Evolutionary conservation across 495 filamentous ascomycete species (phyloP).

Genomic region (Parathielavia appendiculata): DNA sequence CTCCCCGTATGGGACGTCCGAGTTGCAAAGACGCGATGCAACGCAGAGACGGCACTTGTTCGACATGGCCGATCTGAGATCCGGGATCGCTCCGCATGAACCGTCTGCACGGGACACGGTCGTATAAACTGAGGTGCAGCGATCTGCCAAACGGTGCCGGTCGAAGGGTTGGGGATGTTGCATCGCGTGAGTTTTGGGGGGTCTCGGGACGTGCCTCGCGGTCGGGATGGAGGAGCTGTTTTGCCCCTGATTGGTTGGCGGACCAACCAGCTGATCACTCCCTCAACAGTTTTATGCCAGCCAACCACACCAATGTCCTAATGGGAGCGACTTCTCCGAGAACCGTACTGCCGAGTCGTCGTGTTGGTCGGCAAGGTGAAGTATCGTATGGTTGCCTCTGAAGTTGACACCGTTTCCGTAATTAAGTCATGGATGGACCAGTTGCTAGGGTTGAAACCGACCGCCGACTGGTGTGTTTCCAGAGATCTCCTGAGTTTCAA

Average conservation of each 20-base stretch:
- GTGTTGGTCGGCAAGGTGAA: not conserved
- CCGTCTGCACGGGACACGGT: not conserved
- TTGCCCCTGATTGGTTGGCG: conserved; percentile 27
- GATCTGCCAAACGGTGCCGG: conserved; percentile 20
- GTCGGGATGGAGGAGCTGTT: conserved; percentile 21
- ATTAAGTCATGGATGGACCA: too few relatives aligned
- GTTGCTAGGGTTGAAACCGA: too few relatives aligned
- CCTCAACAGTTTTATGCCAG: conserved; percentile 11
- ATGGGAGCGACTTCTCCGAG: not conserved
- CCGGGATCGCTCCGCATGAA: conserved; percentile 11
- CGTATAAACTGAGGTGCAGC: conserved; percentile 1
- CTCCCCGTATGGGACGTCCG: not conserved
- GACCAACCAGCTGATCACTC: conserved; percentile 25
- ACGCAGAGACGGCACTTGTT: conserved; percentile 4
- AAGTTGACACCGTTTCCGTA: too few relatives aligned
- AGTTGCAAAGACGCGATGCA: not conserved
- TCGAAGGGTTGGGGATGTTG: conserved; percentile 29
- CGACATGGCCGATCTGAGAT: not conserved
- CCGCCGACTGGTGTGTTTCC: not conserved
- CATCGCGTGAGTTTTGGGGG: conserved; percentile 8
- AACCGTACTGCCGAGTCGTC: conserved; percentile 3
- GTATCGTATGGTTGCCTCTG: not conserved
- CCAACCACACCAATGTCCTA: conserved; percentile 10
- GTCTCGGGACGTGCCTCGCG: conserved; percentile 31
- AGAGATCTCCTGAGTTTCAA: not conserved